A percentile compares a stretch with the other conserved stretches of the same genome.
Evolutionary conservation across 768 basidiomycete genomes (phyloP).

Genomic region (Mycena galopus): DNA sequence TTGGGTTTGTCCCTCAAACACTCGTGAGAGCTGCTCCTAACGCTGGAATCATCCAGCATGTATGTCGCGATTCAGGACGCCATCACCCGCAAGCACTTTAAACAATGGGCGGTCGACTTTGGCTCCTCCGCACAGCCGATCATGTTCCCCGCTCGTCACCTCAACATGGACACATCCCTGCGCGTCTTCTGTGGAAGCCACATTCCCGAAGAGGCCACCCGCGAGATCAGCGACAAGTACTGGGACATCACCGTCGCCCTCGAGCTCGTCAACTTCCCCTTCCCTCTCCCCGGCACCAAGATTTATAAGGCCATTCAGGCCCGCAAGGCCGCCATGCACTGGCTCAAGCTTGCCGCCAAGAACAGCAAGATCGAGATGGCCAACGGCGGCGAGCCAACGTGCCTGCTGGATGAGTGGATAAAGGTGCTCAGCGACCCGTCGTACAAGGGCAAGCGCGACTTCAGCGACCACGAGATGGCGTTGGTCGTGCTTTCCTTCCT

Average conservation of each 20-base stretch:
- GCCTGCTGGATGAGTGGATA: slow-evolving; percentile 96
- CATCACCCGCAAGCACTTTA: slow-evolving; percentile 83
- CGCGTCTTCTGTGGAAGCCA: slow-evolving; percentile 95
- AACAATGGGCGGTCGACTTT: slow-evolving; percentile 70
- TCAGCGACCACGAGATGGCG: slow-evolving; percentile 94
- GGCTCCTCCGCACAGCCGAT: slow-evolving; percentile 66
- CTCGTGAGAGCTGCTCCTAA: slow-evolving; percentile 12
- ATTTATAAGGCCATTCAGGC: slow-evolving; percentile 94
- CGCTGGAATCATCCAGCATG: slow-evolving; percentile 65
- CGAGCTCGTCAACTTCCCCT: slow-evolving; percentile 98
- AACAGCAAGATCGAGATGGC: slow-evolving; percentile 88
- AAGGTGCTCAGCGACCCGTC: slow-evolving; percentile 72
- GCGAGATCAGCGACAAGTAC: slow-evolving; percentile 92
- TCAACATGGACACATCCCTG: slow-evolving; percentile 98
- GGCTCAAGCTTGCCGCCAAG: slow-evolving; percentile 83
- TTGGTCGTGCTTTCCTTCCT: slow-evolving; percentile 98
- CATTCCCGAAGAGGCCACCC: slow-evolving; percentile 82
- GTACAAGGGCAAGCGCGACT: slow-evolving; percentile 87
- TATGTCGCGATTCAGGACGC: slow-evolving; percentile 88
- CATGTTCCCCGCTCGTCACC: slow-evolving; percentile 92
- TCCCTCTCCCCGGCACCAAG: slow-evolving; percentile 96
- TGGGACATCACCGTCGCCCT: slow-evolving; percentile 96
- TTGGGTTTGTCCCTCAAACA: slow-evolving; percentile 69
- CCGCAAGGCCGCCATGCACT: slow-evolving; percentile 85
- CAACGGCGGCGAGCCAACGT: slow-evolving; percentile 81